Evolutionary conservation across 768 basidiomycete genomes (phyloP).

Genomic region (Macrolepiota albuminosa): DNA sequence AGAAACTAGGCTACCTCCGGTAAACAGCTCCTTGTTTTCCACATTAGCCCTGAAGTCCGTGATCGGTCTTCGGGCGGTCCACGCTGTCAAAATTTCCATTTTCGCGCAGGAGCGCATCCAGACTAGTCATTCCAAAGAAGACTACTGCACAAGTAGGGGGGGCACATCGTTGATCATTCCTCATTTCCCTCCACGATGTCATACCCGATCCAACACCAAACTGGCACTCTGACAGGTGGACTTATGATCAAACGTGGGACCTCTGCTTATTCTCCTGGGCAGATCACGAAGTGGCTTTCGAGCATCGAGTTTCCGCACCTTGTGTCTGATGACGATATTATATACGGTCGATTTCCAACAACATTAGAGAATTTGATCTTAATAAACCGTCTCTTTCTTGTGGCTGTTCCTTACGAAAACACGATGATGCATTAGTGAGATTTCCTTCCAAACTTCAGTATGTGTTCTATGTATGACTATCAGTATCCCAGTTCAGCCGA

Average conservation of each 20-base stretch:
- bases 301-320: slow-evolving; percentile 6
- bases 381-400: slow-evolving; percentile 10
- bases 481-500: slow-evolving; percentile 5
- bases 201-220: background rate
- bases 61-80: no score
- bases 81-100: no score
- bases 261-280: slow-evolving; percentile 3
- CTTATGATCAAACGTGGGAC: background rate
- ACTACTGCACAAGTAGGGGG: no score
- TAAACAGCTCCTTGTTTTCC: no score
- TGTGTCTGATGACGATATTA: slow-evolving; percentile 9
- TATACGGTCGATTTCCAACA: slow-evolving; percentile 10
- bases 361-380: slow-evolving; percentile 11
- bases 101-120: no score
- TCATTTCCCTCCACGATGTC: background rate
- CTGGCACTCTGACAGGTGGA: slow-evolving; percentile 2
- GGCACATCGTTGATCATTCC: no score
- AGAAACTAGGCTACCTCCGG: no score
- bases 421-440: slow-evolving; percentile 14
- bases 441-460: background rate
- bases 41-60: no score
- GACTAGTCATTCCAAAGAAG: no score
- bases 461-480: background rate
- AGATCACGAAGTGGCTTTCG: slow-evolving; percentile 6
- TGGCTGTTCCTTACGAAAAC: slow-evolving; percentile 13